Conservation (phyloP, 345 rosid genomes). For the Acer yangbiense region DNA sequence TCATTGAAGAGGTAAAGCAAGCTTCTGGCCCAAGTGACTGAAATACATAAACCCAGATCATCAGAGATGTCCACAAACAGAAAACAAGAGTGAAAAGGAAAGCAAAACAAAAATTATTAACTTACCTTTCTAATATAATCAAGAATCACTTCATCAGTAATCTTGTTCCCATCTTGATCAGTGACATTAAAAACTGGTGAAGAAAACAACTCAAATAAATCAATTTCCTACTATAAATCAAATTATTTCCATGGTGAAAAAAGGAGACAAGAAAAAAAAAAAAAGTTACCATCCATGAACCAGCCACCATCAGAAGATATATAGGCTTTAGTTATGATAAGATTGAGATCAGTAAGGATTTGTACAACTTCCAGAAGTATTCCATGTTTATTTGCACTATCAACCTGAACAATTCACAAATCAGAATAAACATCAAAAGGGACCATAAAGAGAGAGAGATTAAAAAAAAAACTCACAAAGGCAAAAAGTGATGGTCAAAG, state of each 20-base stretch:
- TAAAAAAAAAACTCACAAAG: not conserved
- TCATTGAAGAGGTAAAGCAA: constrained; percentile 64
- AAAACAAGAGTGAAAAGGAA: not conserved
- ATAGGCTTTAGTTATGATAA: constrained; percentile 79
- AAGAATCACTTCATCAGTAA: constrained; percentile 69
- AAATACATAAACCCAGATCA: constrained; percentile 15
- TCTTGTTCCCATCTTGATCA: constrained; percentile 86
- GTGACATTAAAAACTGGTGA: constrained; percentile 81
- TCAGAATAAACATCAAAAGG: constrained; percentile 18
- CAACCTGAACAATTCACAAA: constrained; percentile 58
- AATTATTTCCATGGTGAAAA: not conserved
- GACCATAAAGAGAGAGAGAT: not conserved
- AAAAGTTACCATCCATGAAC: constrained; percentile 92
- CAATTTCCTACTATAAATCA: not conserved
- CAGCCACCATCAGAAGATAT: constrained; percentile 96
- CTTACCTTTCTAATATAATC: constrained; percentile 79
- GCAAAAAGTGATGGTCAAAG: constrained; percentile 9
- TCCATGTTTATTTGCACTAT: constrained; percentile 93
- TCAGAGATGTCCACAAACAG: constrained; percentile 1
- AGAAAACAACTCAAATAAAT: constrained; percentile 16
- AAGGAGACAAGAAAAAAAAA: not conserved
- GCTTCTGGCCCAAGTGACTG: constrained; percentile 88
- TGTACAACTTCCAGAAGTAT: constrained; percentile 96
- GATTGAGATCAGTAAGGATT: constrained; percentile 89
- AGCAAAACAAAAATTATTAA: not conserved